These are phyloP conservation scores for Rosa hybrid DNA, from an alignment of 331 rosid species.

Conservation along the genomic window DNA sequence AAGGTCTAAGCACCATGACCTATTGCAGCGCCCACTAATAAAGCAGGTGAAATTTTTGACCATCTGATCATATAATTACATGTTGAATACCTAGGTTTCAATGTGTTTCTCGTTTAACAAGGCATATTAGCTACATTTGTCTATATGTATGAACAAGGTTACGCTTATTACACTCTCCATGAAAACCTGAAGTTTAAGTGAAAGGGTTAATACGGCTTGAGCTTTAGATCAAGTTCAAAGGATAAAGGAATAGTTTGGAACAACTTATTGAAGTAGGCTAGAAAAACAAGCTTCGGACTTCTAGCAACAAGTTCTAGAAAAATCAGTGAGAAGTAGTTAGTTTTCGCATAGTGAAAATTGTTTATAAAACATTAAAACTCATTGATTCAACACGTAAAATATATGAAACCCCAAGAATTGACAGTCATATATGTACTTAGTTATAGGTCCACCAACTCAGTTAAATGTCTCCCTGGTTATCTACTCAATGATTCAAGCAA, in stretches of 20 bases:
- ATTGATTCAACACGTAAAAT: not conserved
- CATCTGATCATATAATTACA: not conserved
- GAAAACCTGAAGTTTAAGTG: not conserved
- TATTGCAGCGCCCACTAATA: not conserved
- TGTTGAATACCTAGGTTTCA: not conserved
- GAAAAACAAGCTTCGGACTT: no score
- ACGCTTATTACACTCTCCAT: not conserved
- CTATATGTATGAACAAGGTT: not conserved
- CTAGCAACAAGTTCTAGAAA: no score
- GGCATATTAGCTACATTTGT: not conserved
- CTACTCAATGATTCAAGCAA: not conserved
- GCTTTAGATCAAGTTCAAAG: not conserved
- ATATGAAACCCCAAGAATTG: not conserved
- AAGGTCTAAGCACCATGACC: not conserved
- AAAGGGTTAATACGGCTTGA: not conserved
- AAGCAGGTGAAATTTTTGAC: constrained; percentile 20
- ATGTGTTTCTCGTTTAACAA: not conserved
- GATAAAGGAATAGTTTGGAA: not conserved
- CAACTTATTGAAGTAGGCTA: not conserved
- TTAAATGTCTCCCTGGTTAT: not conserved
- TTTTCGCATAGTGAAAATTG: not conserved
- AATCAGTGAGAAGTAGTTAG: no score
- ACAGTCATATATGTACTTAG: not conserved
- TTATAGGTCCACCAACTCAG: not conserved
- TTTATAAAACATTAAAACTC: not conserved